Conservation (phyloP, 345 rosid genomes). For the Ceriops zippeliana region DNA sequence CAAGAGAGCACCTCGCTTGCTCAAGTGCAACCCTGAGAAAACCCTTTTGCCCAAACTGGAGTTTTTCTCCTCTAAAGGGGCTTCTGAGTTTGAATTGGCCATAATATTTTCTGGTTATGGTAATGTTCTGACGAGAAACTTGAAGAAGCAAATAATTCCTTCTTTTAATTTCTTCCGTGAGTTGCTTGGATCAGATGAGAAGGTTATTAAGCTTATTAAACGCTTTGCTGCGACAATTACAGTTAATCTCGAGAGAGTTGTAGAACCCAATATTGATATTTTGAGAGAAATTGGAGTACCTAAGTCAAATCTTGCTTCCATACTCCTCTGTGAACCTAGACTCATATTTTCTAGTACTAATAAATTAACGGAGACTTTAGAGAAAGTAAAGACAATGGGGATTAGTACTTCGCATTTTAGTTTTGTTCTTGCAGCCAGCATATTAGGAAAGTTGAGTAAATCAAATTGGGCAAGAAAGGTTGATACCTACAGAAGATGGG, state of each 20-base stretch:
- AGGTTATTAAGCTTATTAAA: slow-evolving; percentile 4
- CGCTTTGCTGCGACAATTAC: background rate
- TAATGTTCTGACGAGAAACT: slow-evolving; percentile 10
- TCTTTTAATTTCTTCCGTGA: slow-evolving; percentile 15
- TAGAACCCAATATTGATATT: slow-evolving; percentile 1
- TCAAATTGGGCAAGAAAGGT: slow-evolving; percentile 22
- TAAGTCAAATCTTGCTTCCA: background rate
- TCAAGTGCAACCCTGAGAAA: slow-evolving; percentile 15
- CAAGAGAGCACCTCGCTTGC: slow-evolving; percentile 8
- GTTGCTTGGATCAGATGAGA: slow-evolving; percentile 13
- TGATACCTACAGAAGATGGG: slow-evolving; percentile 24
- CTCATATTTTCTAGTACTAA: background rate
- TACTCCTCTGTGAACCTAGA: slow-evolving; percentile 4
- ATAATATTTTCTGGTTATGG: slow-evolving; percentile 6
- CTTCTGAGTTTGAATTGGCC: slow-evolving; percentile 11
- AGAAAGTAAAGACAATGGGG: slow-evolving; percentile 20
- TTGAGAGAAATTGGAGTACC: slow-evolving; percentile 30
- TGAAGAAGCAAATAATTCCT: slow-evolving; percentile 31
- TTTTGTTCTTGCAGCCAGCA: slow-evolving; percentile 18
- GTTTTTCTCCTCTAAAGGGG: slow-evolving; percentile 32
- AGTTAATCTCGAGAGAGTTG: background rate
- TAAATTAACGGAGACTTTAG: slow-evolving; percentile 11
- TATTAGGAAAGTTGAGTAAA: background rate
- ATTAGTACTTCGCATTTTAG: slow-evolving; percentile 5
- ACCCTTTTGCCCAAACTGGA: slow-evolving; percentile 38